Base-by-base conservation (phyloP, 2,329 filamentous ascomycete genomes). In the Furcasterigmium sp. region DNA sequence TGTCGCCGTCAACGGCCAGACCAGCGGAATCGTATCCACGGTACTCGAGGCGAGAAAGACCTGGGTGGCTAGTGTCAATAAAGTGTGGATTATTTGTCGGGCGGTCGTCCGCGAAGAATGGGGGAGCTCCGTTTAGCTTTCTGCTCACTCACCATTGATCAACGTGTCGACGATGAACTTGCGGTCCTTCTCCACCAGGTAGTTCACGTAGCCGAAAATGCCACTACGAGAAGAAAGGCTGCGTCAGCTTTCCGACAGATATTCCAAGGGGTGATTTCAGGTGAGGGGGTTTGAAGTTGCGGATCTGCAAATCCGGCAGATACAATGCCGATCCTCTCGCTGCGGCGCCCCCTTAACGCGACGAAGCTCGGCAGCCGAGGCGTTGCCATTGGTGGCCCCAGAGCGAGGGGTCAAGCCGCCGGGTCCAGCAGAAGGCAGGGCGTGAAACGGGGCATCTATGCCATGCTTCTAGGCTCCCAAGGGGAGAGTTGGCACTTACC, bases 201-300 rank as follows among this genome's bases (percentile, higher is more conserved):
- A 97, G 77, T 97, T 97, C 76, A 97, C 88, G 79, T 97, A 97
- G 60, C 91, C 91, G 75, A 97, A 94, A 71, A 93, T 94, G 69
- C 88, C 88, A 84, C 87, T 91, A 53, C 48, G 46, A 47, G 46
- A 17, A 36, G 32, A 40, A 25, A 32, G 18, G 17, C 28, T 19
- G 38, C 19, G 38, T 40, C 38, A 40, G 38, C 38, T 40, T 40
- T 26, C 23, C 23, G 23, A 26, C 7, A 7, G 23, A 26, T 26
- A n/a, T 26, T 26, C 11, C 11, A 11, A 11, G 23, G 7, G 23
- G 23, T 7, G 7, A 26, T 26, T 26, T 26, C 7, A 26, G n/a
- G 7, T 26, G 23, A 26, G 23, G 23, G 23, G 23, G 11, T 7
- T 26, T 26, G 23, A 11, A 7, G 7, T 26, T 26, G 7, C 23